These are phyloP conservation scores for Purshia tridentata DNA, from an alignment of 306 rosid genomes.

Conservation along the genomic window DNA sequence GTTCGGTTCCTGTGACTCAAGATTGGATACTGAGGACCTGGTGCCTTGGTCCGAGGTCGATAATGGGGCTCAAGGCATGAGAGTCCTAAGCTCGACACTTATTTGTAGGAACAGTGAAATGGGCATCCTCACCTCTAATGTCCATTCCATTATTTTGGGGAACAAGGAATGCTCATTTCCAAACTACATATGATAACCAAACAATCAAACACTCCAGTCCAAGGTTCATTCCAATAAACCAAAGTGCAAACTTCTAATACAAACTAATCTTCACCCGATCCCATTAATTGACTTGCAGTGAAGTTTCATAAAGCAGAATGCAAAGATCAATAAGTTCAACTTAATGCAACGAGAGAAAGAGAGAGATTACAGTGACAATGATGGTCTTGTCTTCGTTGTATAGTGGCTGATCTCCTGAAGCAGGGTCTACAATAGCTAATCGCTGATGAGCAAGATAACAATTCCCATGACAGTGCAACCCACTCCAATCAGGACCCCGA, in stretches of 20 bases:
- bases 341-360: background rate
- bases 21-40: too few relatives aligned
- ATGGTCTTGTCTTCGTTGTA: constrained; percentile 86
- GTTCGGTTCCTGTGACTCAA: too few relatives aligned
- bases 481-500: constrained; percentile 99
- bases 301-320: background rate
- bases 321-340: background rate
- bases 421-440: constrained; percentile 84
- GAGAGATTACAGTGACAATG: constrained; percentile 58
- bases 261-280: background rate
- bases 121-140: too few relatives aligned
- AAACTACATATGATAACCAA: background rate
- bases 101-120: too few relatives aligned
- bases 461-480: constrained; percentile 74
- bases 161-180: background rate
- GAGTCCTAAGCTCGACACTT: too few relatives aligned
- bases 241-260: background rate
- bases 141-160: too few relatives aligned
- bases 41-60: too few relatives aligned
- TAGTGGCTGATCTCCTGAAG: constrained; percentile 96
- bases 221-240: background rate
- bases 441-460: constrained; percentile 93
- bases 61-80: too few relatives aligned
- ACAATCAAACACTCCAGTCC: background rate
- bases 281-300: background rate